Evolutionary conservation across 2,329 filamentous ascomycete species (phyloP).

Genomic region (Aspergillus felis): DNA sequence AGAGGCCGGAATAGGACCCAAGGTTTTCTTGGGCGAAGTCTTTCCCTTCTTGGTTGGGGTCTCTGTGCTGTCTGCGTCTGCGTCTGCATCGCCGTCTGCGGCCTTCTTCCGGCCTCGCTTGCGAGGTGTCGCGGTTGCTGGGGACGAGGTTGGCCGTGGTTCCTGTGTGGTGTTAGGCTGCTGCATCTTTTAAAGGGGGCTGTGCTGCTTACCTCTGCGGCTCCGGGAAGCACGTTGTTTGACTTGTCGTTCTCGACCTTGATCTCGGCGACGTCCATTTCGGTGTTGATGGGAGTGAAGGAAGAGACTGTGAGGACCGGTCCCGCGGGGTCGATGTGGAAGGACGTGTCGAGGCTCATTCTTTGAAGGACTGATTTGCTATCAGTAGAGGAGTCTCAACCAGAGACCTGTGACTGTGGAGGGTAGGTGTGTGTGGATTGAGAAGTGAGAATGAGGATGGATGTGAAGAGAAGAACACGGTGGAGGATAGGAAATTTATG

Average conservation of each 20-base stretch:
- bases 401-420: not conserved
- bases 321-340: not conserved
- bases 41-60: constrained; percentile 15
- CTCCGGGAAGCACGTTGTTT: not conserved
- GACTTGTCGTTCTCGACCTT: not conserved
- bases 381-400: not conserved
- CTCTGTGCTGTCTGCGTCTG: not conserved
- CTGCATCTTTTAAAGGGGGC: not conserved
- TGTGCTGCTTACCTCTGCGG: not conserved
- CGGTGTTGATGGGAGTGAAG: not conserved
- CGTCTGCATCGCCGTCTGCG: not conserved
- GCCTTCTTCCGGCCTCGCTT: constrained; percentile 21
- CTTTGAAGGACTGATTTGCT: not conserved
- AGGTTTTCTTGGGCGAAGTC: constrained; percentile 4
- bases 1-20: constrained; percentile 20
- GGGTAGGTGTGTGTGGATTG: not conserved
- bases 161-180: not conserved
- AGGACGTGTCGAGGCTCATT: not conserved
- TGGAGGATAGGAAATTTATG: not conserved
- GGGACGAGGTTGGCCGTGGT: not conserved
- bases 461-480: too few species aligned
- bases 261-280: not conserved
- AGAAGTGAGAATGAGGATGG: not conserved
- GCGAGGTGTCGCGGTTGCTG: constrained; percentile 10
- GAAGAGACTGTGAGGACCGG: not conserved